Base-by-base conservation (phyloP, 495 filamentous ascomycete genomes). In the Aspergillus egyptiacus region DNA sequence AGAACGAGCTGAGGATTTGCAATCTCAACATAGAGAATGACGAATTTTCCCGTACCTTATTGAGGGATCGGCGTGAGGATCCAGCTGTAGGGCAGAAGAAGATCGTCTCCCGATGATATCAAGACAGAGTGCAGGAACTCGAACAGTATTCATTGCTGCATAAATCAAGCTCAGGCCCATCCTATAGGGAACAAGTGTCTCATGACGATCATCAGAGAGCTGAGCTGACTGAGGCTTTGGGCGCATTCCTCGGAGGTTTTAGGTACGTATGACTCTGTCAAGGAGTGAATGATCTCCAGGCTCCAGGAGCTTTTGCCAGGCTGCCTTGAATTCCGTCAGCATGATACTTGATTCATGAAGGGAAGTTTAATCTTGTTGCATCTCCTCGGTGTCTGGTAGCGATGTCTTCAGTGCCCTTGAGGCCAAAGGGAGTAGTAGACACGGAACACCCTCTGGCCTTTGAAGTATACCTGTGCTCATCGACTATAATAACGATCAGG, bases 161-260 rank as follows among this genome's bases (percentile, higher is more conserved):
- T n/a, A 7, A 31, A 2, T 28, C 27, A 25, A 30, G 30, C 13
- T 24, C 9, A 2, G 13, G 14, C 13, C n/a, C 11, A 22, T 42
- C 22, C 37, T 41, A 24, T 28, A 39, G 19, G 35, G 11, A 5
- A 13, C n/a, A 14, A 15, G 28, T 6, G 36, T 22, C 23, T 37
- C 19, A 24, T 46, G 43, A 30, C 23, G 40, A 45, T 48, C 54
- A 53, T 46, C 49, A 50, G 50, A 42, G 33, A 56, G 40, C 43
- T 47, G 13, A 33, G 10, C 37, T 3, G 15, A 40, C 33, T 15
- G 22, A 33, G 22, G 34, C 6, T 15, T 49, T 36, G 23, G 22
- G 35, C 46, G 19, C 58, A 61, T 61, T 61, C 58, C 44, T 53
- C 46, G 55, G 52, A n/a, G 35, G 39, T 58, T 54, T 50, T 42